Evolutionary conservation across 2,329 filamentous ascomycete genomes (phyloP).

Genomic region (Aaosphaeria pasadenensis): DNA sequence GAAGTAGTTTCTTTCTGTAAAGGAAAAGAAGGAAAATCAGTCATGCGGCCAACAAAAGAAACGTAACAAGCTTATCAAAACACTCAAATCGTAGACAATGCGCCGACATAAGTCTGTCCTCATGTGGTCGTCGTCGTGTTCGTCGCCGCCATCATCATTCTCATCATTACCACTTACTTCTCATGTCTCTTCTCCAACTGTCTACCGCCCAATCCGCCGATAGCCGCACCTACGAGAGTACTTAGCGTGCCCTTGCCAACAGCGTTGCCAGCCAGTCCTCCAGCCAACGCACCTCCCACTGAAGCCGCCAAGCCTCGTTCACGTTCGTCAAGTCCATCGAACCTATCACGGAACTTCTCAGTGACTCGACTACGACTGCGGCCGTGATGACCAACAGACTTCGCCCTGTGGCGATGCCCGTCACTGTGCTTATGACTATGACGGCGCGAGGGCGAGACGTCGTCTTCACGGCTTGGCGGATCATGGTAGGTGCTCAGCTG

Average conservation of each 20-base stretch:
- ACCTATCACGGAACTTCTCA: constrained; percentile 34
- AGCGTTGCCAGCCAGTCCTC: constrained; percentile 31
- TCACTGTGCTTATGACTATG: constrained; percentile 13
- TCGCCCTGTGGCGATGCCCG: constrained; percentile 30
- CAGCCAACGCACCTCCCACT: constrained; percentile 38
- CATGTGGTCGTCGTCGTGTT: too few species aligned
- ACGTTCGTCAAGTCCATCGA: constrained; percentile 30
- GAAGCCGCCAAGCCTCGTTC: constrained; percentile 33
- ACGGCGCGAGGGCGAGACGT: constrained; percentile 17
- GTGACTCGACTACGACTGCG: constrained; percentile 30
- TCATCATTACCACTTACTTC: constrained; percentile 17
- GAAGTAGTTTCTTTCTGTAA: constrained; percentile 9
- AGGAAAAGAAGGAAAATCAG: constrained; percentile 6
- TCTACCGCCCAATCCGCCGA: constrained; percentile 30
- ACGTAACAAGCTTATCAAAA: neutral
- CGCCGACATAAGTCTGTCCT: neutral
- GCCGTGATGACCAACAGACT: constrained; percentile 31
- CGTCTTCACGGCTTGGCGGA: constrained; percentile 24
- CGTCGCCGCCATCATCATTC: neutral
- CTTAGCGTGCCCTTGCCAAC: constrained; percentile 34
- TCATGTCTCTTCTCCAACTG: constrained; percentile 23
- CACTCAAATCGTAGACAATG: neutral
- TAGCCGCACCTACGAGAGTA: constrained; percentile 35
- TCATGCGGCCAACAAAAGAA: neutral
- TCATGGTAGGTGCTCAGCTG: constrained; percentile 16